These are phyloP conservation scores for Acrodontium crateriforme DNA, from an alignment of 2,329 filamentous ascomycete species.

Conservation along the genomic window DNA sequence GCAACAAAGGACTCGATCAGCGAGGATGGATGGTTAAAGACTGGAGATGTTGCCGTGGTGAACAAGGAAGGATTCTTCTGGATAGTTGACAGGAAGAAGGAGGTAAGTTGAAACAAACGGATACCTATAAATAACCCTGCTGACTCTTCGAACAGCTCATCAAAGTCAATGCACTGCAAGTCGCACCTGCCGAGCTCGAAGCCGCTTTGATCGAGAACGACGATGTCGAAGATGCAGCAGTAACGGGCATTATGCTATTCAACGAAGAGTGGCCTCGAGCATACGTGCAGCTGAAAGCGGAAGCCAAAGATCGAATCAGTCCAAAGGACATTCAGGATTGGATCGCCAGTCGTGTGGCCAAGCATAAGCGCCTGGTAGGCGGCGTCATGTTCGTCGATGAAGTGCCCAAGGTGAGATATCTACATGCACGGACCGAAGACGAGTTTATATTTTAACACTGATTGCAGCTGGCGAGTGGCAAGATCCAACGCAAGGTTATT, in stretches of 20 bases:
- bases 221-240: conserved; percentile 41
- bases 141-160: too few species aligned
- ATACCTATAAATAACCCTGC: too few species aligned
- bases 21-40: conserved; percentile 27
- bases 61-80: conserved; percentile 20
- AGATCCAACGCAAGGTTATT: conserved; percentile 44
- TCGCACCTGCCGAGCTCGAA: conserved; percentile 19
- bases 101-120: too few species aligned
- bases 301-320: conserved; percentile 26
- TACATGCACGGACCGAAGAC: not conserved
- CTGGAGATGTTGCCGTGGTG: conserved; percentile 21
- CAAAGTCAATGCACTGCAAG: conserved; percentile 28
- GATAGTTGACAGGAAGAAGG: conserved; percentile 25
- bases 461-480: conserved; percentile 35
- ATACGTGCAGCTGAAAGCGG: conserved; percentile 38
- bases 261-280: conserved; percentile 40
- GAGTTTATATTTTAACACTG: not conserved
- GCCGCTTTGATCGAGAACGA: conserved; percentile 36
- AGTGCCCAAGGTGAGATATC: conserved; percentile 31
- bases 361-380: conserved; percentile 27
- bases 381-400: conserved; percentile 39
- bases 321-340: conserved; percentile 24
- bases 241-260: conserved; percentile 38
- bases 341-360: conserved; percentile 25
- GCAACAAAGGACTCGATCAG: conserved; percentile 25